These are phyloP conservation scores for Serendipita vermifera DNA, from an alignment of 768 basidiomycete species.

Conservation along the genomic window DNA sequence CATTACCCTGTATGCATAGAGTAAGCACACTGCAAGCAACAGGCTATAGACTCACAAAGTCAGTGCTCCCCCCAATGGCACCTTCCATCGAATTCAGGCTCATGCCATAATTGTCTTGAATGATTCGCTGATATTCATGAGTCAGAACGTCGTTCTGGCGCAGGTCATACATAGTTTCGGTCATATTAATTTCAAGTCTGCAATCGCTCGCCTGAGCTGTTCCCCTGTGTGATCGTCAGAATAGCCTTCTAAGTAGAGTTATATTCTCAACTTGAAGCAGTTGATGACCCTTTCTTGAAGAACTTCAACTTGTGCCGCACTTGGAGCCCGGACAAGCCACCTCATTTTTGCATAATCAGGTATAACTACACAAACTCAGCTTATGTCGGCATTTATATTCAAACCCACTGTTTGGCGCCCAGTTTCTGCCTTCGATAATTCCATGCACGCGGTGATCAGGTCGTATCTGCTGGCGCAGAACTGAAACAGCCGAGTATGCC, in stretches of 20 bases:
- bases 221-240: constrained; percentile 32
- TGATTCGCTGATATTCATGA: constrained; percentile 42
- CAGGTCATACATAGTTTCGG: constrained; percentile 38
- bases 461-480: constrained; percentile 75
- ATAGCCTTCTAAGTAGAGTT: not conserved
- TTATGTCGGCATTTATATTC: not conserved
- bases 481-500: constrained; percentile 66
- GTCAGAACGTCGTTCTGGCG: constrained; percentile 56
- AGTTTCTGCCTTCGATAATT: constrained; percentile 53
- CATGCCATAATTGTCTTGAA: constrained; percentile 46
- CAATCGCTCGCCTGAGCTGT: constrained; percentile 58
- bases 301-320: constrained; percentile 44
- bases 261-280: constrained; percentile 53
- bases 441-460: constrained; percentile 73
- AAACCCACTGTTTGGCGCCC: constrained; percentile 52
- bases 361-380: constrained; percentile 39
- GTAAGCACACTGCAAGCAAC: not conserved
- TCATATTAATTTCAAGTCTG: constrained; percentile 30
- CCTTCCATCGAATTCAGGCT: constrained; percentile 48
- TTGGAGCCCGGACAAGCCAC: constrained; percentile 64
- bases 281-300: constrained; percentile 47
- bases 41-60: constrained; percentile 46
- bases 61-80: constrained; percentile 67
- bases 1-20: constrained; percentile 43
- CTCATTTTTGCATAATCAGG: constrained; percentile 71